Base-by-base conservation (phyloP, 495 filamentous ascomycete genomes). In the Podospora didyma region DNA sequence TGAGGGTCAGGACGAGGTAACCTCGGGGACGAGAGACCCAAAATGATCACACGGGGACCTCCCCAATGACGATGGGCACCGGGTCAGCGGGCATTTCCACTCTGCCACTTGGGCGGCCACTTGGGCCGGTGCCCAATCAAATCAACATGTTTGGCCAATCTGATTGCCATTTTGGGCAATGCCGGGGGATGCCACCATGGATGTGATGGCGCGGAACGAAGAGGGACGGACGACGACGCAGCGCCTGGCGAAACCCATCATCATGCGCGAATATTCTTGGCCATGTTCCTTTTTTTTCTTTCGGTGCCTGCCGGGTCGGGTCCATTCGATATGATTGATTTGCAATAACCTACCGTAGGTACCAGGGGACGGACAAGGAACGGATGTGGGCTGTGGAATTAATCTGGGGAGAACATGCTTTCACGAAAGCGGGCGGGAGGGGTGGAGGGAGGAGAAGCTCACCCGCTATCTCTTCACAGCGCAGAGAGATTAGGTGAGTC, bases 41-140 rank as follows among this genome's bases (percentile, higher is more conserved):
- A 42, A 5, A 14, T 5, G 39, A 42, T 17, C 37, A 41, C 11
- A 42, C 12, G n/a, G 39, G n/a, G 39, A 14, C 10, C n/a, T 14
- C 12, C 39, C 39, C 39, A 42, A 42, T 5, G 39, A 14, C 39
- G 14, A 17, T 16, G n/a, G n/a, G 12, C 9, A 42, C 39, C 14
- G 17, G 45, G 45, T 47, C 45, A 47, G 45, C 45, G 21, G 45
- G 20, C 45, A n/a, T 42, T 7, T 16, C 39, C 39, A 21, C 3
- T 12, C n/a, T 47, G 45, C 22, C n/a, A 19, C 45, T 47, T 14
- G 45, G 45, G 45, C 45, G 9, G 42, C 42, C 21, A 47, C 6
- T 6, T 47, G 6, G 19, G 45, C 19, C 34, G 44, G 31, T 7
- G 46, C 28, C 58, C 58, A 60, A 60, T 60, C 58, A 54, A 5